These are phyloP conservation scores for Sporothrix luriei DNA, from an alignment of 2,329 filamentous ascomycete genomes.

Conservation along the genomic window DNA sequence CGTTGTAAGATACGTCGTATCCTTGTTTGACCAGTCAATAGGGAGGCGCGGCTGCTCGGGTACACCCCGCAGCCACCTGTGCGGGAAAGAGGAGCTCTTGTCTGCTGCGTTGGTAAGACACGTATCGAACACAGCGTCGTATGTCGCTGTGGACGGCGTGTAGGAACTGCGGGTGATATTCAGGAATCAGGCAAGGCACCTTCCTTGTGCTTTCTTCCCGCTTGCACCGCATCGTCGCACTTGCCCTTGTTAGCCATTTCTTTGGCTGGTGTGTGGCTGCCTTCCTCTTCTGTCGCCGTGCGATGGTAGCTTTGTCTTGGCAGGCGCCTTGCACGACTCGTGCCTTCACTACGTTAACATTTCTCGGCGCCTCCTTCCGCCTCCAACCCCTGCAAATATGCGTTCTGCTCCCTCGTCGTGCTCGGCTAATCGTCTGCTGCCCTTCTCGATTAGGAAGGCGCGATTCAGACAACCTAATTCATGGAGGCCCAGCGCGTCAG, in stretches of 20 bases:
- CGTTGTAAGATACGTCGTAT: no score
- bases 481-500: background rate
- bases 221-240: no score
- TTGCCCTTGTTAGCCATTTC: background rate
- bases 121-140: no score
- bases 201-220: background rate
- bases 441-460: constrained; percentile 28
- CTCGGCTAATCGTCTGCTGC: background rate
- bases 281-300: background rate
- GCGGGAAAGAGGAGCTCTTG: constrained; percentile 15
- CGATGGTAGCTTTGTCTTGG: background rate
- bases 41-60: background rate
- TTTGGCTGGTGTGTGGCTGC: background rate
- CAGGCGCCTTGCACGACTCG: background rate
- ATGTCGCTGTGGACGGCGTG: no score
- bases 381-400: background rate
- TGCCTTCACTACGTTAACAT: background rate
- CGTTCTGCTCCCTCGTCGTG: background rate
- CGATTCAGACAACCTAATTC: constrained; percentile 17
- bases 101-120: background rate
- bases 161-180: no score
- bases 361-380: background rate
- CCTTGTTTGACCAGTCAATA: no score
- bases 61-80: background rate
- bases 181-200: background rate